Evolutionary conservation across 768 basidiomycete species (phyloP).

Genomic region (Suillus subaureus): DNA sequence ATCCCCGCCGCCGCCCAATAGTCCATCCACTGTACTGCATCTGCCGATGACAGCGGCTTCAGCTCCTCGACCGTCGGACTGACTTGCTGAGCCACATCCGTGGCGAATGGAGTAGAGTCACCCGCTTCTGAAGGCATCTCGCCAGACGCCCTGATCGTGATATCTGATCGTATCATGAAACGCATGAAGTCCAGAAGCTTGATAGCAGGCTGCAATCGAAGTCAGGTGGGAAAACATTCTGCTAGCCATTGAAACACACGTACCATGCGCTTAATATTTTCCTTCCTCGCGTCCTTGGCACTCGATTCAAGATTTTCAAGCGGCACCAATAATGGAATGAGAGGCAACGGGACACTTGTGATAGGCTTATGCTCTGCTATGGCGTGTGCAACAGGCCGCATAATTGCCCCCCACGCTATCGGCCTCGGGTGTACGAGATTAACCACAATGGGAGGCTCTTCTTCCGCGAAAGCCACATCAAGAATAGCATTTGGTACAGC

Average conservation of each 20-base stretch:
- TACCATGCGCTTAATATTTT: slow-evolving; percentile 31
- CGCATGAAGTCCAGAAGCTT: slow-evolving; percentile 34
- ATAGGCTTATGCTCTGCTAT: slow-evolving; percentile 14
- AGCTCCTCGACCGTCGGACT: slow-evolving; percentile 38
- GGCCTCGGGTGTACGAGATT: slow-evolving; percentile 40
- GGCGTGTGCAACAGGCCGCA: slow-evolving; percentile 26
- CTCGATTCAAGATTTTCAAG: slow-evolving; percentile 21
- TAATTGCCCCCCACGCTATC: slow-evolving; percentile 23
- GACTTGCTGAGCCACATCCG: slow-evolving; percentile 28
- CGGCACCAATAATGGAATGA: slow-evolving; percentile 39
- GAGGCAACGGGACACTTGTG: slow-evolving; percentile 23
- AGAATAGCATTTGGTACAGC: slow-evolving; percentile 29
- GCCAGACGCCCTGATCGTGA: background rate
- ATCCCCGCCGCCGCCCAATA: slow-evolving; percentile 39
- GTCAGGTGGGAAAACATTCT: slow-evolving; percentile 35
- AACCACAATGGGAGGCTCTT: slow-evolving; percentile 20
- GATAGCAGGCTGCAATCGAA: slow-evolving; percentile 33
- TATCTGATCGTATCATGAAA: slow-evolving; percentile 22
- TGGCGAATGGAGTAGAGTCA: slow-evolving; percentile 23
- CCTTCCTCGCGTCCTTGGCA: slow-evolving; percentile 18
- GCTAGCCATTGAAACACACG: slow-evolving; percentile 45
- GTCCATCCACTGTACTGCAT: slow-evolving; percentile 38
- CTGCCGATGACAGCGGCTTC: slow-evolving; percentile 24
- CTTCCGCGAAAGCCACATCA: slow-evolving; percentile 29
- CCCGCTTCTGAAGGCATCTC: slow-evolving; percentile 6